Conservation (phyloP, 345 rosid species). For the Eucalyptus pumila region DNA sequence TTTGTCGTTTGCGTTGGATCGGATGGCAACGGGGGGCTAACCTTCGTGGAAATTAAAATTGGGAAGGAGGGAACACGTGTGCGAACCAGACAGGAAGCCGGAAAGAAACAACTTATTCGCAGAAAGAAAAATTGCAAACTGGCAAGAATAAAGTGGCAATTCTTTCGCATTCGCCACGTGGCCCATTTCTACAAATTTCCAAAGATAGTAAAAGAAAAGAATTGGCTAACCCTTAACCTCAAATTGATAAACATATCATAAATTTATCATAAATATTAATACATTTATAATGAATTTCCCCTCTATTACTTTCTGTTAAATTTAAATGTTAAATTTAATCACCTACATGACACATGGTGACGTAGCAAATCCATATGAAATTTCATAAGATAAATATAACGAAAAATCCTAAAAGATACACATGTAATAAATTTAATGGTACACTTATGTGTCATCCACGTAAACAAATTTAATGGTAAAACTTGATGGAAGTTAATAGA, state of each 20-base stretch:
- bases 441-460: too few relatives aligned
- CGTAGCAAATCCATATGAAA: too few relatives aligned
- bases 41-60: not conserved
- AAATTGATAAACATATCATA: too few relatives aligned
- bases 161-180: not conserved
- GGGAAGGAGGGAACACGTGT: not conserved
- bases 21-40: not conserved
- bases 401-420: too few relatives aligned
- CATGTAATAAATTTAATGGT: too few relatives aligned
- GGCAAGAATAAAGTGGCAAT: not conserved
- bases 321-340: too few relatives aligned
- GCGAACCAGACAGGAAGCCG: not conserved
- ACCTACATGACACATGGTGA: too few relatives aligned
- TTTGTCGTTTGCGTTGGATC: not conserved
- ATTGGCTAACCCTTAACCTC: not conserved
- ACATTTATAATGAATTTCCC: rapidly evolving
- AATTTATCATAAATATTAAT: too few relatives aligned
- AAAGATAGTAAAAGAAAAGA: not conserved
- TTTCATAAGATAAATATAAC: too few relatives aligned
- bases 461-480: too few relatives aligned
- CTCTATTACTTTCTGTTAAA: too few relatives aligned
- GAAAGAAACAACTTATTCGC: not conserved
- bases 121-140: not conserved
- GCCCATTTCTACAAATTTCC: not conserved
- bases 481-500: too few relatives aligned